A percentile compares a stretch with the other conserved stretches of the same genome.
phyloP scores from a whole-genome alignment of 306 rosid genomes.

The Prunus mume region DNA sequence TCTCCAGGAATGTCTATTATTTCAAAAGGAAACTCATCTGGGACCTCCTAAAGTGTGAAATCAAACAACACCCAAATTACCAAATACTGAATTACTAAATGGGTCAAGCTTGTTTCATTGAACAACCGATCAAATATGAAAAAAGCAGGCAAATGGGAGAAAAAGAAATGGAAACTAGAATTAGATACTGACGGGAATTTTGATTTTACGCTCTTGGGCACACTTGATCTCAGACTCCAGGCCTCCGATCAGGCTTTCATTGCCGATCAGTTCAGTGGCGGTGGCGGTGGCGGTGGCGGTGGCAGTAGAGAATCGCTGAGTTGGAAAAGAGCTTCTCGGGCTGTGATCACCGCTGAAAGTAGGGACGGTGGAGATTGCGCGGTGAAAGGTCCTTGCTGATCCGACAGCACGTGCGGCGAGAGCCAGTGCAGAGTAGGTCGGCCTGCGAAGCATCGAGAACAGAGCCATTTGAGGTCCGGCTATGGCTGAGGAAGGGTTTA shows the following conservation, averaged over 20 bases:
- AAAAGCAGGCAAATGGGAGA: neutral
- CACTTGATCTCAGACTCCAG: constrained; percentile 59
- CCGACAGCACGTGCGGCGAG: constrained; percentile 34
- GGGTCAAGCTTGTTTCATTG: neutral
- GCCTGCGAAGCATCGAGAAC: constrained; percentile 61
- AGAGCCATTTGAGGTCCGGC: constrained; percentile 44
- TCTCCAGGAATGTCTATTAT: constrained; percentile 74
- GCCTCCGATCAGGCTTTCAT: constrained; percentile 33
- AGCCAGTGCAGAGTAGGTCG: constrained; percentile 46
- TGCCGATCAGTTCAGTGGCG: constrained; percentile 27
- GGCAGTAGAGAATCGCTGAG: constrained; percentile 40
- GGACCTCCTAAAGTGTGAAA: constrained; percentile 21
- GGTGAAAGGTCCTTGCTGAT: constrained; percentile 49
- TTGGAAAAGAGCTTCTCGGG: constrained; percentile 30
- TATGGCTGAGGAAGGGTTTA: neutral
- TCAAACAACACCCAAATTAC: neutral
- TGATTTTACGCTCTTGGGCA: constrained; percentile 35
- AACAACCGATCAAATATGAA: neutral
- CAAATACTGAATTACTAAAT: neutral
- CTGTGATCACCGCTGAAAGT: constrained; percentile 16
- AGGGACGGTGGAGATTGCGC: constrained; percentile 33
- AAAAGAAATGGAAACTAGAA: neutral
- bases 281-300: neutral
- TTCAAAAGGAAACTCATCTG: constrained; percentile 62
- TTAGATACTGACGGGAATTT: constrained; percentile 9